Evolutionary conservation across 805 yeast species (phyloP).

Genomic region (Metschnikowia henanensis): DNA sequence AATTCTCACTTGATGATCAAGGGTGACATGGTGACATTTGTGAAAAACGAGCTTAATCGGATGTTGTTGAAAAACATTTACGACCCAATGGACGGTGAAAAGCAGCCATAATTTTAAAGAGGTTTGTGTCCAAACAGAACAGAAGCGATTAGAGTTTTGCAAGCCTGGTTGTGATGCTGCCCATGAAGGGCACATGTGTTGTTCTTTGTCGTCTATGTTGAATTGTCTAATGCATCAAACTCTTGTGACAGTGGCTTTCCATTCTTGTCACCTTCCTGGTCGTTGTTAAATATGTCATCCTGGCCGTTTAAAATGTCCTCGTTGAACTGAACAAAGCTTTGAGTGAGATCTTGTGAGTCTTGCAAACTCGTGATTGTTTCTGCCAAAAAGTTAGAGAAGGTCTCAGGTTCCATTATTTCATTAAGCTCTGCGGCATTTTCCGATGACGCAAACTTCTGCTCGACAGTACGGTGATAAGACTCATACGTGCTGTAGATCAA

Average conservation of each 20-base stretch:
- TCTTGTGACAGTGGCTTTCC: not conserved
- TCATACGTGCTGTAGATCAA: conserved; percentile 59
- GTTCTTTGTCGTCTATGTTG: not conserved
- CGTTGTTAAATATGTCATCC: conserved; percentile 9
- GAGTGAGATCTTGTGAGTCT: conserved; percentile 21
- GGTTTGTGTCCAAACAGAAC: no score
- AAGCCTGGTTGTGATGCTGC: not conserved
- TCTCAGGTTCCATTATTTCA: conserved; percentile 64
- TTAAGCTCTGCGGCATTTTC: conserved; percentile 33
- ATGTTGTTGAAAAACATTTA: conserved; percentile 81
- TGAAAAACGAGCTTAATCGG: conserved; percentile 75
- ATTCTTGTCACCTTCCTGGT: not conserved
- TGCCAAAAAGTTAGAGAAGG: conserved; percentile 50
- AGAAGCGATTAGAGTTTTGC: not conserved
- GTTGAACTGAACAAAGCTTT: conserved; percentile 19
- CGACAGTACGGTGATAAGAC: conserved; percentile 42
- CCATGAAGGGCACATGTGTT: not conserved
- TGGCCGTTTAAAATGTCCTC: conserved; percentile 27
- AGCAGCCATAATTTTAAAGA: conserved; percentile 8
- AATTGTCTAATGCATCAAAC: not conserved
- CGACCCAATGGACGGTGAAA: conserved; percentile 76
- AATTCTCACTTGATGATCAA: conserved; percentile 88
- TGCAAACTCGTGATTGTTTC: conserved; percentile 29
- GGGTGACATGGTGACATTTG: conserved; percentile 68
- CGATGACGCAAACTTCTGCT: conserved; percentile 22